Base-by-base conservation (phyloP, 495 filamentous ascomycete genomes). In the Trichocladium antarcticum region DNA sequence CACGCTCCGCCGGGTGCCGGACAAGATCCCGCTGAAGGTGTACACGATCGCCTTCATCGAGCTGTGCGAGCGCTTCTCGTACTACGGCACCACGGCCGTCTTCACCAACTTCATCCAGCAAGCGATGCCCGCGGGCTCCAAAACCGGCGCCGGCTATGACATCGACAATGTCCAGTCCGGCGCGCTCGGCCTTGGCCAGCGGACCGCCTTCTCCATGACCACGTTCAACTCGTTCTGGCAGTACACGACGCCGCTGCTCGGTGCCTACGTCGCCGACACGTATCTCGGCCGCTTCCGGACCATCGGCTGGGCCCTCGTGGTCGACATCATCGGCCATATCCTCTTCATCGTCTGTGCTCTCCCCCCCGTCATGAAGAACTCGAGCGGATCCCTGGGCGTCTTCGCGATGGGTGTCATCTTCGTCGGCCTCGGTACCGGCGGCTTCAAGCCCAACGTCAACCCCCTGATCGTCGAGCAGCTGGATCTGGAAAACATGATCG, bases 31-130 rank as follows among this genome's bases (percentile, higher is more conserved):
- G 16, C 80, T 70, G 70, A 74, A 66, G 12, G 73, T 74, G 7
- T 89, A 78, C 57, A 82, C 80, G 19, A 74, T 90, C 45, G 83
- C 80, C 17, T 81, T 87, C 54, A 76, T 86, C 41, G 85, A 89
- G 65, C 62, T 87, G 48, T 83, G 78, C 67, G 85, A 89, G 69
- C 80, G 84, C 31, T 85, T 87, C 67, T 82, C 80, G 8, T 88
- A 84, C 69, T 87, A 87, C 60, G 85, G 84, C 45, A 84, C 81
- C 12, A 83, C 77, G 17, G 79, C 77, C 34, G 80, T 87, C 40
- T 60, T 57, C 21, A 60, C 54, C 51, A 60, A 60, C 57, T 88
- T 82, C 71, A 80, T 87, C 55, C 80, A 85, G 57, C 73, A 80
- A 43, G 68, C 74, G 32, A 74, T 84, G 15, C 82, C 82, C 2